Evolutionary conservation across 129 eudicot genomes (phyloP).

Genomic region (Saposhnikovia divaricata): DNA sequence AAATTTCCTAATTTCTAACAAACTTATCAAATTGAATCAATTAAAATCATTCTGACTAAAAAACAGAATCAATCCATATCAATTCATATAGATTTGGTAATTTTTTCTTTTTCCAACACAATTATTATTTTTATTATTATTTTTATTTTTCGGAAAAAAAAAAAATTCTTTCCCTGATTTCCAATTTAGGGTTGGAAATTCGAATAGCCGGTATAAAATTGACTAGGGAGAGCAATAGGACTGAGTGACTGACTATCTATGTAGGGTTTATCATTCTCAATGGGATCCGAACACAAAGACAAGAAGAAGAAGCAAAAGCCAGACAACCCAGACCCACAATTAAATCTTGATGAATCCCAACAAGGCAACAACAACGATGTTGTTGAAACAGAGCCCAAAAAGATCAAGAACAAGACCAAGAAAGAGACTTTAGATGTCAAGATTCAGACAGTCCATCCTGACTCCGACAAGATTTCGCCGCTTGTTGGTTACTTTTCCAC

Average conservation of each 20-base stretch:
- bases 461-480: constrained; percentile 43
- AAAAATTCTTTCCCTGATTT: too few relatives aligned
- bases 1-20: too few relatives aligned
- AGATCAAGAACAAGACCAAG: constrained; percentile 16
- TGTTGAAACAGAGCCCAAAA: neutral
- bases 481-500: constrained; percentile 70
- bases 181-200: too few relatives aligned
- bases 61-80: neutral
- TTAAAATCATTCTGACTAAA: too few relatives aligned
- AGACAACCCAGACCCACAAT: neutral
- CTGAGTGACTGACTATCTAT: too few relatives aligned
- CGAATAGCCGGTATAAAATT: neutral
- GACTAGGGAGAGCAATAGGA: too few relatives aligned
- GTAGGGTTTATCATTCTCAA: constrained; percentile 2
- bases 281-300: neutral
- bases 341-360: neutral
- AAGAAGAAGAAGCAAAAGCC: neutral
- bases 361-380: constrained; percentile 5
- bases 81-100: too few relatives aligned
- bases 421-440: constrained; percentile 27
- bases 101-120: too few relatives aligned
- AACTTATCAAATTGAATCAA: too few relatives aligned
- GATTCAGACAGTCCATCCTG: constrained; percentile 30
- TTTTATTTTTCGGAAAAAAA: too few relatives aligned
- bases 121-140: too few relatives aligned